Evolutionary conservation across 2,329 filamentous ascomycete species (phyloP).

Genomic region (Clonostachys byssicola): DNA sequence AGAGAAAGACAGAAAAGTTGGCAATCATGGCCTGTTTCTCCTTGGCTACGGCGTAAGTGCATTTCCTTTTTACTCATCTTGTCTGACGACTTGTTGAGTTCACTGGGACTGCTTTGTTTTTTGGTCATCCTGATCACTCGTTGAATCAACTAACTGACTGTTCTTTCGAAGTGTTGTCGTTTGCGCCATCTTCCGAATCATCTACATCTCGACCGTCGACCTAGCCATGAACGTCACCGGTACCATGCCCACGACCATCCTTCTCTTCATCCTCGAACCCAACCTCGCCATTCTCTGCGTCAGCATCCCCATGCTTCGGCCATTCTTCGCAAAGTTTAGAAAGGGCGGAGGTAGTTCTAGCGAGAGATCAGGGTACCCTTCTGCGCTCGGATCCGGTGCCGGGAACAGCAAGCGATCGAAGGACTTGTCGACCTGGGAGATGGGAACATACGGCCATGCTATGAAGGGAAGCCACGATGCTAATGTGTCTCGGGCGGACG

Average conservation of each 20-base stretch:
- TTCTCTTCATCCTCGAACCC: slow-evolving; percentile 32
- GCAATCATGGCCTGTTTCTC: slow-evolving; percentile 27
- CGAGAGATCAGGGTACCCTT: slow-evolving; percentile 1
- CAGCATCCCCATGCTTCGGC: slow-evolving; percentile 33
- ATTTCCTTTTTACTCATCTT: background rate
- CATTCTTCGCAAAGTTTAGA: slow-evolving; percentile 24
- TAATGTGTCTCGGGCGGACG: too few species aligned
- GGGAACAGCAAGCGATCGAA: too few species aligned
- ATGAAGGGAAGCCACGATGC: too few species aligned
- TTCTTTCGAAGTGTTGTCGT: slow-evolving; percentile 18
- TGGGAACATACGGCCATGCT: too few species aligned
- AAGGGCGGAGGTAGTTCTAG: slow-evolving; percentile 20
- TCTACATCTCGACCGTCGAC: slow-evolving; percentile 29
- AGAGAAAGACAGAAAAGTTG: slow-evolving; percentile 24
- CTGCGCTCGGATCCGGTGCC: too few species aligned
- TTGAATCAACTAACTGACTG: background rate
- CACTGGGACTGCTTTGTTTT: background rate
- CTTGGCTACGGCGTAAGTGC: slow-evolving; percentile 25
- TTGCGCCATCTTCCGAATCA: slow-evolving; percentile 28
- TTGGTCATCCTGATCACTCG: rapidly evolving
- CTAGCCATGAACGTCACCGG: slow-evolving; percentile 26
- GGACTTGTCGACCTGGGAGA: too few species aligned
- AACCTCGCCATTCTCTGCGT: slow-evolving; percentile 34
- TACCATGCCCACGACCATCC: slow-evolving; percentile 31
- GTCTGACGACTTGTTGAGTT: background rate